phyloP scores from a whole-genome alignment of 2,329 filamentous ascomycete species.

The Pseudogymnoascus sp. region DNA sequence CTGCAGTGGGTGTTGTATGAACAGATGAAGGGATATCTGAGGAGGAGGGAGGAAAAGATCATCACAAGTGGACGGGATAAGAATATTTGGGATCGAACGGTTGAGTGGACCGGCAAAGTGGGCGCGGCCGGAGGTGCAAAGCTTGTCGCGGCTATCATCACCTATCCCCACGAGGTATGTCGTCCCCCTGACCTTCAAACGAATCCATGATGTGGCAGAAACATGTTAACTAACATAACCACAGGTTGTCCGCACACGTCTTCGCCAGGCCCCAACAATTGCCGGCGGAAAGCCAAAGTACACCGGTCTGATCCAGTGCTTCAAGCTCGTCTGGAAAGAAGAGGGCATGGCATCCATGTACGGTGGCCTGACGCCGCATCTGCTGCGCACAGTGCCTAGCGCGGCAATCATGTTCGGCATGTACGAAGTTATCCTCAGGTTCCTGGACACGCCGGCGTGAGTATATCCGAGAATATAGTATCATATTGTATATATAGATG shows the following conservation, averaged over 20 bases:
- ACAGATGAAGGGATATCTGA: constrained; percentile 73
- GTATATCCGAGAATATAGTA: background rate
- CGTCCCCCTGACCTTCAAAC: background rate
- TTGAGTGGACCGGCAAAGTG: constrained; percentile 72
- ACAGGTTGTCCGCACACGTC: constrained; percentile 69
- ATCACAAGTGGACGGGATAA: constrained; percentile 51
- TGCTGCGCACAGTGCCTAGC: constrained; percentile 83
- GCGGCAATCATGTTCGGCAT: constrained; percentile 96
- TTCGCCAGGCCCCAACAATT: constrained; percentile 72
- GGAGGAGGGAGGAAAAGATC: constrained; percentile 51
- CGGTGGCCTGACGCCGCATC: constrained; percentile 82
- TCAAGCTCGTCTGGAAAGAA: constrained; percentile 77
- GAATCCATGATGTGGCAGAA: background rate
- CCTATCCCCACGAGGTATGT: constrained; percentile 84
- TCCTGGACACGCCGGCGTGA: constrained; percentile 25
- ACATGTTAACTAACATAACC: constrained; percentile 10
- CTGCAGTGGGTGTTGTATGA: constrained; percentile 94
- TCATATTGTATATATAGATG: constrained; percentile 6
- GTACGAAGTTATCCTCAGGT: constrained; percentile 38
- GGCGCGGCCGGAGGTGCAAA: constrained; percentile 77
- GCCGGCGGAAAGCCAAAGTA: constrained; percentile 70
- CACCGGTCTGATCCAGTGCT: constrained; percentile 80
- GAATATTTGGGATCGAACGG: constrained; percentile 63
- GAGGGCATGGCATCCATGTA: constrained; percentile 82
- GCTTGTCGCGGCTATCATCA: constrained; percentile 71